Evolutionary conservation across 371 early-diverging fungal genomes (phyloP).

Genomic region (Lichtheimia hyalospora): DNA sequence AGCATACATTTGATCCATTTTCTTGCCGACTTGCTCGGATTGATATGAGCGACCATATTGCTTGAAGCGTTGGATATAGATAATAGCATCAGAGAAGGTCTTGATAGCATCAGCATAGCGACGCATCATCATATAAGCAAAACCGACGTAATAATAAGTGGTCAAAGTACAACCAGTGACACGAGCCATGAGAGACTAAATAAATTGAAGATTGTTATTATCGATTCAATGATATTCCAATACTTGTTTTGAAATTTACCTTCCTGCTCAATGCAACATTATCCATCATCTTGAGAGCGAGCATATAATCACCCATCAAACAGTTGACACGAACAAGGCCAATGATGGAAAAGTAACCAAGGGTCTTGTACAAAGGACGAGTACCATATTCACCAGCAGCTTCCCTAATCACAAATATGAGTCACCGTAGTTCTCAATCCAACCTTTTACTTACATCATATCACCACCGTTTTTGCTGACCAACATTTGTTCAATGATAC

Average conservation of each 20-base stretch:
- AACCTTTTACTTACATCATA: conserved; percentile 50
- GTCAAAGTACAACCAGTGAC: conserved; percentile 96
- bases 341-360: conserved; percentile 95
- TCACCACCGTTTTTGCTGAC: conserved; percentile 89
- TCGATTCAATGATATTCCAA: background rate
- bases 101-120: conserved; percentile 95
- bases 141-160: conserved; percentile 95
- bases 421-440: background rate
- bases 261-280: conserved; percentile 91
- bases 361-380: conserved; percentile 88
- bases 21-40: conserved; percentile 77
- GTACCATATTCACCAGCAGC: conserved; percentile 80
- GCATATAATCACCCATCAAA: conserved; percentile 90
- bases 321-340: conserved; percentile 94
- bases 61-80: conserved; percentile 88
- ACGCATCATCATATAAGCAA: conserved; percentile 97
- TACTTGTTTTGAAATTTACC: conserved; percentile 19
- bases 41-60: conserved; percentile 92
- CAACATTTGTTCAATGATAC: conserved; percentile 89
- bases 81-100: conserved; percentile 87
- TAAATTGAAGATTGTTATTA: background rate
- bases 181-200: conserved; percentile 83
- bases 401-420: conserved; percentile 32
- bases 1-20: conserved; percentile 93
- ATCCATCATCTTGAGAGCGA: conserved; percentile 94